These are phyloP conservation scores for Yarrowia sp. DNA, from an alignment of 805 yeast species.

Conservation along the genomic window DNA sequence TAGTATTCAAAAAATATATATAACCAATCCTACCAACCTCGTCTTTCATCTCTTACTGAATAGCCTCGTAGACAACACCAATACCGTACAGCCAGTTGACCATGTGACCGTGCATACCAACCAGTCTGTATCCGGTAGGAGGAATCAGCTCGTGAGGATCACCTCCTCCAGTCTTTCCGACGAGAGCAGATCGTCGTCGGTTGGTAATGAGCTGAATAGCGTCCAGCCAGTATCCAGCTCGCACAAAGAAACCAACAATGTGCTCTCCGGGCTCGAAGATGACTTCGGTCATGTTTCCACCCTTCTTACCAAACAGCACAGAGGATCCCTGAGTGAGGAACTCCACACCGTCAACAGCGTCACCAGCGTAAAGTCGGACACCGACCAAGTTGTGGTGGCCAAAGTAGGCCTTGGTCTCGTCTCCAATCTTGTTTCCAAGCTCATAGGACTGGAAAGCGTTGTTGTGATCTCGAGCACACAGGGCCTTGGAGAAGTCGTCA, in stretches of 20 bases:
- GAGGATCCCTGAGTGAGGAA: constrained; percentile 52
- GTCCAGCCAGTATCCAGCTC: constrained; percentile 91
- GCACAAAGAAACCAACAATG: constrained; percentile 64
- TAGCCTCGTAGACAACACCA: constrained; percentile 63
- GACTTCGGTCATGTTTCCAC: constrained; percentile 57
- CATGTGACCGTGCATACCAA: constrained; percentile 75
- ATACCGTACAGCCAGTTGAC: constrained; percentile 77
- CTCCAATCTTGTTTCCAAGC: constrained; percentile 46
- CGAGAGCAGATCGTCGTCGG: constrained; percentile 54
- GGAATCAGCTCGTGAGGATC: constrained; percentile 63
- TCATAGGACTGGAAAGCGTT: constrained; percentile 40
- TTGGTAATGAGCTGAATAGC: constrained; percentile 75
- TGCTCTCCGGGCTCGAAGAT: constrained; percentile 63
- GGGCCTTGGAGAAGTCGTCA: constrained; percentile 59
- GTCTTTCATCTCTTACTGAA: neutral
- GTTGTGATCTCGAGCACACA: constrained; percentile 28
- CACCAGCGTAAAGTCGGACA: constrained; percentile 74
- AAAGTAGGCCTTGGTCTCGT: constrained; percentile 48
- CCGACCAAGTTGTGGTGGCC: constrained; percentile 50
- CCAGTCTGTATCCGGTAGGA: constrained; percentile 66
- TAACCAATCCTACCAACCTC: neutral
- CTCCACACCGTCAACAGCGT: constrained; percentile 82
- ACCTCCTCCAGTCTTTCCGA: constrained; percentile 77
- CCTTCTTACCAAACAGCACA: constrained; percentile 50
- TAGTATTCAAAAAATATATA: neutral